These are phyloP conservation scores for Syzygium jambos DNA, from an alignment of 345 rosid species.

Conservation along the genomic window DNA sequence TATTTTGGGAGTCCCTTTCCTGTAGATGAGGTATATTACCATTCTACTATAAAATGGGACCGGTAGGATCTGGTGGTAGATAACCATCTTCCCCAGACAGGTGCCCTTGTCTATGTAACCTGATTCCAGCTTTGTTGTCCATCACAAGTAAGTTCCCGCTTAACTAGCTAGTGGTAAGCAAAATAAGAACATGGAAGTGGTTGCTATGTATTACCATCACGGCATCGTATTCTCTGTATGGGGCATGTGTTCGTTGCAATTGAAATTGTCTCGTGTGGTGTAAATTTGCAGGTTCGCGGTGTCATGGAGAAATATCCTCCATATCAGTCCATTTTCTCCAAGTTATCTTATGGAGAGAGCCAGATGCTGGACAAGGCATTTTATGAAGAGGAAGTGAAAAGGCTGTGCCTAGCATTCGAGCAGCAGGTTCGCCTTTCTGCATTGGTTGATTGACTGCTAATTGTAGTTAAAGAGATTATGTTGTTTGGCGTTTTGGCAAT, in stretches of 20 bases:
- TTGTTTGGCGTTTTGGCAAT: not conserved
- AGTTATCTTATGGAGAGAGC: conserved; percentile 89
- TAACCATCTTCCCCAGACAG: not conserved
- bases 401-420: conserved; percentile 95
- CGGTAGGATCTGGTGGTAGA: not conserved
- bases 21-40: not conserved
- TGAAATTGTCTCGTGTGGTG: not conserved
- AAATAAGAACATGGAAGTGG: not conserved
- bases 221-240: not conserved
- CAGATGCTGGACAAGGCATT: conserved; percentile 98
- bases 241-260: not conserved
- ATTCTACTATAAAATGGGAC: not conserved
- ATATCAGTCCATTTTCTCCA: conserved; percentile 79
- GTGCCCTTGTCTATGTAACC: not conserved
- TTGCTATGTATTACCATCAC: not conserved
- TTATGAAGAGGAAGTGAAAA: conserved; percentile 96
- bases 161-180: not conserved
- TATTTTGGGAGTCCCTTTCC: not conserved
- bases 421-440: conserved; percentile 60
- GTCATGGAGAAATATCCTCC: conserved; percentile 95
- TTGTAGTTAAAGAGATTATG: not conserved
- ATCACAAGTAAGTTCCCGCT: not conserved
- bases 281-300: conserved; percentile 59
- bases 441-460: not conserved
- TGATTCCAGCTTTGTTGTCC: not conserved